Evolutionary conservation across 2,329 filamentous ascomycete genomes (phyloP).

Genomic region (Alternaria sp.): DNA sequence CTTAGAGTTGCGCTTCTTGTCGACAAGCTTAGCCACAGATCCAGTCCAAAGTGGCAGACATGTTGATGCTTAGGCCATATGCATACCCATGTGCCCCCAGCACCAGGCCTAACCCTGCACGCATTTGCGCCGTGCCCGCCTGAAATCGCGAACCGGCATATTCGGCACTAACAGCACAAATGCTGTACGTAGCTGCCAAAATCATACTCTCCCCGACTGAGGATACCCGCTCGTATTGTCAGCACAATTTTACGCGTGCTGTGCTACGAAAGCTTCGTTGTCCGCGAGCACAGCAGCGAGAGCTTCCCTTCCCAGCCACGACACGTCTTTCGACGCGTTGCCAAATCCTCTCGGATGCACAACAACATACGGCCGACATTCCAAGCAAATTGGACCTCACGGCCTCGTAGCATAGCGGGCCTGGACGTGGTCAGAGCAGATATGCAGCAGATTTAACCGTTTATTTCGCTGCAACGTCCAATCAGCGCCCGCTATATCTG

Average conservation of each 20-base stretch:
- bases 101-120: constrained; percentile 23
- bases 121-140: constrained; percentile 23
- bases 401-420: constrained; percentile 22
- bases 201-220: constrained; percentile 1
- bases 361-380: constrained; percentile 26
- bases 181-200: constrained; percentile 7
- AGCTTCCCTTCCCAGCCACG: neutral
- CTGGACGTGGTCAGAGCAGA: constrained; percentile 22
- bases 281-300: neutral
- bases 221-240: neutral
- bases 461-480: constrained; percentile 35
- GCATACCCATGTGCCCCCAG: constrained; percentile 2
- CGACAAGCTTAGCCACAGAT: constrained; percentile 4
- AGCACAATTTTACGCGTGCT: constrained; percentile 3
- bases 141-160: constrained; percentile 22
- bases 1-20: neutral
- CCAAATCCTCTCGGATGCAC: constrained; percentile 24
- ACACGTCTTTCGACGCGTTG: constrained; percentile 1
- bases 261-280: constrained; percentile 1
- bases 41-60: constrained; percentile 14
- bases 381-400: constrained; percentile 30
- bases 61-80: constrained; percentile 1
- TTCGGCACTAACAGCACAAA: constrained; percentile 26
- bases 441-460: constrained; percentile 43
- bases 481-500: constrained; percentile 22